Evolutionary conservation across 441 rosid species (phyloP), one percentile per base, ranked within the genome.

Genomic region (Bocquillonia castaneifolia): DNA sequence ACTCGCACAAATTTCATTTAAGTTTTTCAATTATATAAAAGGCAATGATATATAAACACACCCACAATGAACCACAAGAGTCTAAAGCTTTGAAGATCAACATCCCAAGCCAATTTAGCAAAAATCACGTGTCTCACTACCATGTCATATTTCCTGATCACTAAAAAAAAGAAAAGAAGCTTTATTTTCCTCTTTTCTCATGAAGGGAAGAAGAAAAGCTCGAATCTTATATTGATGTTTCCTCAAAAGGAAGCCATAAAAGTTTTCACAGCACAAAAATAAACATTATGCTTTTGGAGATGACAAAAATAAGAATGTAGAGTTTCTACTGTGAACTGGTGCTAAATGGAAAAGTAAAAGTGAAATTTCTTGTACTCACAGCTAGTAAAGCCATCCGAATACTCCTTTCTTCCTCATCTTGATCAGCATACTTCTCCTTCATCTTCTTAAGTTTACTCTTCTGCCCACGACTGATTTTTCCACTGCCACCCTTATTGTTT

Each of bases 371-470:
- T 39, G 56, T 75, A 86, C 97, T 88, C 82, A 90, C 99, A 66
- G 92, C 95, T 73, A 95, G 78, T 77, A 95, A 82, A 32, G 93
- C 90, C 94, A 95, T 89, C 59, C 93, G 82, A 64, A 88, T 85
- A 64, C 76, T 70, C 74, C 93, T 83, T 80, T 89, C 97, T 83
- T 95, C 97, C 81, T 95, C 99, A 55, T 95, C 99, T 79, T 95
- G 98, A 78, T 90, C 79, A 31, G 92, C 96, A 79, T 92, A 95
- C 81, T 90, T 95, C 84, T 92, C 98, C 86, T 94, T 92, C 83
- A 92, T 95, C 86, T 92, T 94, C 86, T 92, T 94, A 51, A 88
- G 90, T 77, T 94, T 94, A 56, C 96, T 80, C 76, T 67, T 88
- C 81, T 90, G 96, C 70, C 99, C 95, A 73, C 99, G 98, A 72